Conservation (phyloP, 2,329 filamentous ascomycete species). For the Ustulina deusta region DNA sequence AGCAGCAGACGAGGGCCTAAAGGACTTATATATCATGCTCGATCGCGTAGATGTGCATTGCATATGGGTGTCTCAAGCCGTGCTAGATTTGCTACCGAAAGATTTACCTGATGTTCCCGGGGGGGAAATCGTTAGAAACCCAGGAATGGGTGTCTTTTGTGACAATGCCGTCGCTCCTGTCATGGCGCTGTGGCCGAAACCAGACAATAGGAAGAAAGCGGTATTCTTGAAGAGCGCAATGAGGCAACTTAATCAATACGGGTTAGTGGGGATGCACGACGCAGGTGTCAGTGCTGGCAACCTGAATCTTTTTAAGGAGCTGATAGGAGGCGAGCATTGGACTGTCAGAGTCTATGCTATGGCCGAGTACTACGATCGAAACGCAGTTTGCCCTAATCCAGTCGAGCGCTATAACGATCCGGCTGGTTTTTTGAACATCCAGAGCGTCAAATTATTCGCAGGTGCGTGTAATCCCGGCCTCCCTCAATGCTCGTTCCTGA, state of each 20-base stretch:
- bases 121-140: slow-evolving; percentile 71
- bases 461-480: slow-evolving; percentile 56
- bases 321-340: slow-evolving; percentile 66
- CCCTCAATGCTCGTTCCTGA: slow-evolving; percentile 29
- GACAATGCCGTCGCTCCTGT: slow-evolving; percentile 78
- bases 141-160: slow-evolving; percentile 76
- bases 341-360: slow-evolving; percentile 75
- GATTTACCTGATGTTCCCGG: slow-evolving; percentile 68
- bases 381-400: slow-evolving; percentile 70
- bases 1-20: slow-evolving; percentile 63
- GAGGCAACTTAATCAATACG: slow-evolving; percentile 70
- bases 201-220: slow-evolving; percentile 64
- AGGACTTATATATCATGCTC: slow-evolving; percentile 73
- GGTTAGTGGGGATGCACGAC: slow-evolving; percentile 76
- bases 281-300: slow-evolving; percentile 70
- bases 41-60: slow-evolving; percentile 78
- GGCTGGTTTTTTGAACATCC: slow-evolving; percentile 66
- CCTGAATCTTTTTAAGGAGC: slow-evolving; percentile 64
- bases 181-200: slow-evolving; percentile 67
- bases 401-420: slow-evolving; percentile 58
- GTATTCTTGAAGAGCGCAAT: slow-evolving; percentile 70
- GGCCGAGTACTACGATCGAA: slow-evolving; percentile 73
- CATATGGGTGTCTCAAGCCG: slow-evolving; percentile 74
- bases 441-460: slow-evolving; percentile 77
- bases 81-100: slow-evolving; percentile 69